Base-by-base conservation (phyloP, 495 filamentous ascomycete species). In the Eremomyces bilateralis region DNA sequence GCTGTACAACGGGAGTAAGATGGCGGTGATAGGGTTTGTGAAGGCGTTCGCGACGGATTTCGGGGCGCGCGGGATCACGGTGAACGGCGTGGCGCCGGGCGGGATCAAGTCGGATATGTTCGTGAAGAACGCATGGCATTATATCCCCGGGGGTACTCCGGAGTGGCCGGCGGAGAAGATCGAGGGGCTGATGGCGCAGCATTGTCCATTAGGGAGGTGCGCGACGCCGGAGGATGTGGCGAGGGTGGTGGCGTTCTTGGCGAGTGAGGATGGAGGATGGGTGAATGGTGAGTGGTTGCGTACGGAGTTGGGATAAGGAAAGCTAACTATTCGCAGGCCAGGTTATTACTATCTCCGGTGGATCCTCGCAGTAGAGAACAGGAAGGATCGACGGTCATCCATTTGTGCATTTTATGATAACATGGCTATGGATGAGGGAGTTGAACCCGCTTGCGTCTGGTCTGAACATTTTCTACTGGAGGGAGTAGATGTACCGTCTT, bases 31-130 rank as follows among this genome's bases (percentile, higher is more conserved):
- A 48, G 74, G 71, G n/a, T 73, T 85, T 50, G 70, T 71, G 40
- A 71, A 77, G 51, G 65, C 63, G 36, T 78, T 85, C 46, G 67
- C 78, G 2, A 61, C 67, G 3, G 79, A 85, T 50, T 78, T 71
- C 44, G 77, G 77, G 12, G 61, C 62, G 46, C 68, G 68, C 52
- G 65, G 67, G 31, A 77, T 79, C 53, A 83, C 76, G 0, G 76
- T 80, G 39, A 81, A 82, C 38, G 71, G 69, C 1, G 67, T 83
- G 25, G 76, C 77, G 0, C 78, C 78, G 0, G 78, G 74, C 12
- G 77, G 76, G 5, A 68, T 81, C 51, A 80, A 80, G 67, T 72
- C 63, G 21, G 77, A 84, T 45, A 84, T 82, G 78, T 79, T 66
- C 52, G 54, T 65, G 20, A 59, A 67, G 41, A 71, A 72, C 45